Percentiles rank a stretch among this genome's conserved stretches.
Evolutionary conservation across 1,139 yeast genomes (phyloP).

Genomic region (Sugiyamaella sp.): DNA sequence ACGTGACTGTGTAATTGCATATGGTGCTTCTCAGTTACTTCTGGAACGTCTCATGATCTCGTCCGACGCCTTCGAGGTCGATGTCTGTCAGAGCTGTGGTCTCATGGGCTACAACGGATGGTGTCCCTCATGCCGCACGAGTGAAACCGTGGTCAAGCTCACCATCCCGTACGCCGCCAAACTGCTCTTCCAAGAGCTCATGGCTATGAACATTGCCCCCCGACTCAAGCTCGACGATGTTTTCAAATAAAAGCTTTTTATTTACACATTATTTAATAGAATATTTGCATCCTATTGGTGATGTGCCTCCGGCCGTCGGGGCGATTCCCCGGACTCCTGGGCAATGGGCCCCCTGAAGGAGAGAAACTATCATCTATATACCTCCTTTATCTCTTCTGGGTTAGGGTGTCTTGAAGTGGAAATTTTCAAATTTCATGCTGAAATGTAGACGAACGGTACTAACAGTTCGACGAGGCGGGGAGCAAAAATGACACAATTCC

Average conservation of each 20-base stretch:
- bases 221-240: constrained; percentile 87
- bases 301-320: background rate
- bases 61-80: constrained; percentile 97
- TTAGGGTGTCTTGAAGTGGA: background rate
- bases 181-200: constrained; percentile 88
- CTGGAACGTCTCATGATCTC: constrained; percentile 95
- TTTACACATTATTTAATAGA: constrained; percentile 7
- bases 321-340: background rate
- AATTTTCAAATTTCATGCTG: constrained; percentile 5
- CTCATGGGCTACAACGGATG: constrained; percentile 96
- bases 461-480: background rate
- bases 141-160: constrained; percentile 87
- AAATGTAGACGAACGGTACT: background rate
- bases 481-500: constrained; percentile 20
- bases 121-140: constrained; percentile 94
- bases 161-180: constrained; percentile 98
- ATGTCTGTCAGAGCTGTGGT: constrained; percentile 94
- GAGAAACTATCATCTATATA: too few relatives aligned
- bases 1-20: constrained; percentile 99
- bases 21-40: constrained; percentile 95
- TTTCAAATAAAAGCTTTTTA: constrained; percentile 47
- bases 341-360: too few relatives aligned
- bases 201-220: constrained; percentile 98
- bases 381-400: constrained; percentile 5
- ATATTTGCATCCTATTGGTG: background rate